Percentiles rank a stretch among this genome's conserved stretches.
These are phyloP conservation scores for Boletus vinaceobasis DNA, from an alignment of 768 basidiomycete genomes.

Conservation along the genomic window DNA sequence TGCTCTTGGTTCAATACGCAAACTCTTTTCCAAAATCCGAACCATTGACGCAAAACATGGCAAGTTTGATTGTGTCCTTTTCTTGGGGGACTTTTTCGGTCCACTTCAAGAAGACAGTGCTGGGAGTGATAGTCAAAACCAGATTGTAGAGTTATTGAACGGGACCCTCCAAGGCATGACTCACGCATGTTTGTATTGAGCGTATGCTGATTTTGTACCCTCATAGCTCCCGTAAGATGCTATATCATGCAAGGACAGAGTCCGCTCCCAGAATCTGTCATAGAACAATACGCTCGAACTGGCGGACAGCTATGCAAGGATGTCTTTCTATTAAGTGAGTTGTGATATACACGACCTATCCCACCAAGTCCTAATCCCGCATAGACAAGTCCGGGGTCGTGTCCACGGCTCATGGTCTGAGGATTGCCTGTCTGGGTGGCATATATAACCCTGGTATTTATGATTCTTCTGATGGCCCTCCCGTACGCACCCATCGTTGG, in stretches of 20 bases:
- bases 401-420: constrained; percentile 73
- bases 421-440: constrained; percentile 85
- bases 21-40: constrained; percentile 78
- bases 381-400: constrained; percentile 79
- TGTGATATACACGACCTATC: not conserved
- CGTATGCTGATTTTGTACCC: constrained; percentile 12
- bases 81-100: constrained; percentile 85
- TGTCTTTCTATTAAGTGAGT: constrained; percentile 82
- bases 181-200: not conserved
- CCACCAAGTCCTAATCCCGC: constrained; percentile 2
- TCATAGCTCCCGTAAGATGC: constrained; percentile 78
- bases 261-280: constrained; percentile 67
- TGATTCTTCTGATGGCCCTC: constrained; percentile 55
- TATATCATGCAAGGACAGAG: constrained; percentile 89
- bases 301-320: constrained; percentile 80
- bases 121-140: constrained; percentile 40
- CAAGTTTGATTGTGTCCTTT: constrained; percentile 82
- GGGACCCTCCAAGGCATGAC: constrained; percentile 63
- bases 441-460: constrained; percentile 63
- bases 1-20: constrained; percentile 65
- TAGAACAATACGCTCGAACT: constrained; percentile 70
- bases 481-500: constrained; percentile 42
- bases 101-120: constrained; percentile 36
- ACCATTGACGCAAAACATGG: constrained; percentile 89
- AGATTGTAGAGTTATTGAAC: constrained; percentile 58